Percentiles rank a stretch among this genome's conserved stretches.
Evolutionary conservation across 495 filamentous ascomycete genomes (phyloP).

Genomic region (Rhizodiscina lignyota): DNA sequence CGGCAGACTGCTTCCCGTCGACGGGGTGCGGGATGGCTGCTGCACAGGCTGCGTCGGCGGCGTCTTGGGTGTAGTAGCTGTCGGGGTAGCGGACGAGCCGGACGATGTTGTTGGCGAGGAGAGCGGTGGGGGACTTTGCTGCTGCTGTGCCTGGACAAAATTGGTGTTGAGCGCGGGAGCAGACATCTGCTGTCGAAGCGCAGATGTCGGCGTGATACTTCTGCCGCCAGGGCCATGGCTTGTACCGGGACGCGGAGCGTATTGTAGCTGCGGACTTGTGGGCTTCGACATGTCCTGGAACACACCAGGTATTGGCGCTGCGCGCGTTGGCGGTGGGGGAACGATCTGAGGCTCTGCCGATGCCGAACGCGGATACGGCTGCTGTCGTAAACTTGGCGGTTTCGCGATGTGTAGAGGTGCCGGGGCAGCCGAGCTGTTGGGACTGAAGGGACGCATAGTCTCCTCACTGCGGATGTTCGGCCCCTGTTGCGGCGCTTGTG

Average conservation of each 20-base stretch:
- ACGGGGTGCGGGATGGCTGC: too few relatives aligned
- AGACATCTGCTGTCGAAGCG: neutral
- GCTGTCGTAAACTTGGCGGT: conserved; percentile 7
- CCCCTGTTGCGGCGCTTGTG: neutral
- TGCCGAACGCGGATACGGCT: neutral
- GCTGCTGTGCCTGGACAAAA: neutral
- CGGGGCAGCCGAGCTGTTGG: conserved; percentile 5
- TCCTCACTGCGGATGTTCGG: neutral
- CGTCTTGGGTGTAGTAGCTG: neutral
- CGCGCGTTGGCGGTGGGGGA: conserved; percentile 7
- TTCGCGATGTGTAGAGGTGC: too few relatives aligned
- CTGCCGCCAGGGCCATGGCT: neutral
- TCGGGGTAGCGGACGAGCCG: conserved; percentile 6
- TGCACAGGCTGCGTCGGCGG: conserved; percentile 18
- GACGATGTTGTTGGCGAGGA: conserved; percentile 7
- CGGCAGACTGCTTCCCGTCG: conserved; percentile 14
- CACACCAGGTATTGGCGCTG: conserved; percentile 8
- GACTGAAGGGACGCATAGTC: neutral
- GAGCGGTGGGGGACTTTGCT: neutral
- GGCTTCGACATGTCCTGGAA: neutral
- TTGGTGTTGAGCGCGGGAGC: neutral
- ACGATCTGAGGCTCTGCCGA: conserved; percentile 1
- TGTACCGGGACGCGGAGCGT: neutral
- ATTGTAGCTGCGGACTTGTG: neutral
- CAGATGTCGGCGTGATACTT: neutral